phyloP scores from a whole-genome alignment of 768 basidiomycete species.

The Baorangia bicolor region DNA sequence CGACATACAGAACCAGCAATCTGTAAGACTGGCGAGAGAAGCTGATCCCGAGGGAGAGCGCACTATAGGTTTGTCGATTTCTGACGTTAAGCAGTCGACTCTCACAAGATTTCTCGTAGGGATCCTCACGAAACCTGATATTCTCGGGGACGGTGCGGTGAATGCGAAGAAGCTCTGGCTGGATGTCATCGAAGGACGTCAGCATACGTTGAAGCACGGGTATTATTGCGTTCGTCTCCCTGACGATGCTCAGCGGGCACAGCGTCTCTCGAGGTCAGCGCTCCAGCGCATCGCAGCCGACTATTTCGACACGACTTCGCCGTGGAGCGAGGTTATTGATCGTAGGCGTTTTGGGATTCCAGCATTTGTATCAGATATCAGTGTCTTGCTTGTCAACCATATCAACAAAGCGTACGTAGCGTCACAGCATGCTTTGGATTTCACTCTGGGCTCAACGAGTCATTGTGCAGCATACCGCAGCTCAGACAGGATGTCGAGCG shows the following conservation, averaged over 20 bases:
- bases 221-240: conserved; percentile 70
- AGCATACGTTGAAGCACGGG: conserved; percentile 49
- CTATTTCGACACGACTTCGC: conserved; percentile 48
- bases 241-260: conserved; percentile 52
- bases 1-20: conserved; percentile 65
- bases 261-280: conserved; percentile 35
- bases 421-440: not conserved
- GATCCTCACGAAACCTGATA: conserved; percentile 71
- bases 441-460: not conserved
- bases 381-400: conserved; percentile 48
- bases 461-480: conserved; percentile 43
- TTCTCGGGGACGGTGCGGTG: conserved; percentile 42
- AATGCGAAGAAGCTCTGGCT: conserved; percentile 46
- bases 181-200: conserved; percentile 48
- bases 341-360: conserved; percentile 53
- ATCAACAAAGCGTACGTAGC: conserved; percentile 52
- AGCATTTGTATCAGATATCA: conserved; percentile 51
- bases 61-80: conserved; percentile 52
- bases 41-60: conserved; percentile 55
- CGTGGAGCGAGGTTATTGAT: conserved; percentile 52
- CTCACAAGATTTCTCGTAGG: conserved; percentile 37
- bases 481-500: conserved; percentile 40
- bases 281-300: conserved; percentile 37
- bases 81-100: not conserved
- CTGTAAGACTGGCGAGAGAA: conserved; percentile 50